Evolutionary conservation across 139 green algal genomes (phyloP), one percentile per base, ranked within the genome.

Genomic region (Chlorella sp.): DNA sequence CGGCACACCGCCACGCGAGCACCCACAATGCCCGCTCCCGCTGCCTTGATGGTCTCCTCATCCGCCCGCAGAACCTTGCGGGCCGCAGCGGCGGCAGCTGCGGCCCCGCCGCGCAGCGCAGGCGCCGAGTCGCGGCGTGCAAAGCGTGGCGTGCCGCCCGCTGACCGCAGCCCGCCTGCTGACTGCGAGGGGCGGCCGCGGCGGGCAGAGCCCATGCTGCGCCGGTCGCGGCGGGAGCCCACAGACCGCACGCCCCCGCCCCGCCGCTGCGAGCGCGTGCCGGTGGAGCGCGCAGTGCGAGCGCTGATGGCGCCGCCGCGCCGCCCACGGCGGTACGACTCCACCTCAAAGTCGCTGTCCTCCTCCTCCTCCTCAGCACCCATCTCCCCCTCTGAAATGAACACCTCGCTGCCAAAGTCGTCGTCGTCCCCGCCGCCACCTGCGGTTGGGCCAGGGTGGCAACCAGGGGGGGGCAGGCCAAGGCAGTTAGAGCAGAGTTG

Each of bases 1-100:
- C 86, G 91, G 36, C 83, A 91, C 7, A 94, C 82, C 0, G 84
- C 82, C 25, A 92, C 86, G 13, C 88, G 82, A 12, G 81, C 81
- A 7, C 83, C 85, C 39, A 88, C 75, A 23, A 86, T 65, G 9
- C 55, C 55, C 13, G 84, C 78, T 25, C 82, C 88, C 26, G 87
- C 74, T 28, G 34, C 38, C 44, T 55, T 74, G 34, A 84, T 56
- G 15, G 11, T 55, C 78, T 86, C 86, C 36, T 89, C 86, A 11
- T 88, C 86, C 0, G 69, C 57, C 12, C 70, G 69, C 34, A 80
- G 55, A 56, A 81, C 73, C 63, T 75, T 76, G 72, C 70, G 75
- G 12, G 55, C 4, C 15, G n/a, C n/a, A n/a, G 55, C 32, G 34
- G 73, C 0, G 9, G 80, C 55, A 26, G 56, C 26, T 36, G 26